Evolutionary conservation across 2,329 filamentous ascomycete species (phyloP).

Genomic region (Hymenoscyphus infarciens): DNA sequence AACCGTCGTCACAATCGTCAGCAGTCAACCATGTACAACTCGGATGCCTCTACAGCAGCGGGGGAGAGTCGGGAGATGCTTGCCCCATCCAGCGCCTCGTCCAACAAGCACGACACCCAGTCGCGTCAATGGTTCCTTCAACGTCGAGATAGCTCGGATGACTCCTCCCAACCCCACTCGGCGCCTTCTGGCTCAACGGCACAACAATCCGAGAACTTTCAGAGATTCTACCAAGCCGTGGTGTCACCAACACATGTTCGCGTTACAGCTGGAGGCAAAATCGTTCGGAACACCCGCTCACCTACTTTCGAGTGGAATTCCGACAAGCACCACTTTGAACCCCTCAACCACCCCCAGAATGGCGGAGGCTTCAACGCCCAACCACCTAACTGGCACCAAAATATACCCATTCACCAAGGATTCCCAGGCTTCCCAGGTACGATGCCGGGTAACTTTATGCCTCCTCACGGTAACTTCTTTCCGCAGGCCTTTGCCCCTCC

Average conservation of each 20-base stretch:
- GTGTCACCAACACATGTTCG: conserved; percentile 63
- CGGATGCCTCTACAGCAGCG: conserved; percentile 24
- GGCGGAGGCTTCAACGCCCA: conserved; percentile 12
- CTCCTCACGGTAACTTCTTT: conserved; percentile 17
- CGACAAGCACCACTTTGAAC: conserved; percentile 29
- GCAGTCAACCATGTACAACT: conserved; percentile 14
- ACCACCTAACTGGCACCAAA: conserved; percentile 13
- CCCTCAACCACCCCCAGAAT: conserved; percentile 8
- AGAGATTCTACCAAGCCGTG: conserved; percentile 65
- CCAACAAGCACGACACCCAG: conserved; percentile 13
- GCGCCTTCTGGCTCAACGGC: conserved; percentile 51
- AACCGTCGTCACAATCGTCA: conserved; percentile 17
- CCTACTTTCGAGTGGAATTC: conserved; percentile 30
- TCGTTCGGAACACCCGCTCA: conserved; percentile 60
- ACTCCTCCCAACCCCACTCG: conserved; percentile 42
- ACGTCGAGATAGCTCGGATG: conserved; percentile 31
- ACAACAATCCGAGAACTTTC: conserved; percentile 62
- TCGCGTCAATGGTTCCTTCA: conserved; percentile 32
- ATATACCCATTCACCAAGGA: conserved; percentile 9
- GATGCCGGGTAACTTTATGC: conserved; percentile 19
- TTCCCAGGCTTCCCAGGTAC: conserved; percentile 16
- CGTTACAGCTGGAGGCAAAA: conserved; percentile 63
- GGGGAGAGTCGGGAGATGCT: conserved; percentile 15
- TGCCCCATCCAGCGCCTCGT: conserved; percentile 8
- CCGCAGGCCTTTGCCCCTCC: conserved; percentile 15